phyloP scores from a whole-genome alignment of 1,284 basidiomycete genomes.

The Xerocomus minutiporus region DNA sequence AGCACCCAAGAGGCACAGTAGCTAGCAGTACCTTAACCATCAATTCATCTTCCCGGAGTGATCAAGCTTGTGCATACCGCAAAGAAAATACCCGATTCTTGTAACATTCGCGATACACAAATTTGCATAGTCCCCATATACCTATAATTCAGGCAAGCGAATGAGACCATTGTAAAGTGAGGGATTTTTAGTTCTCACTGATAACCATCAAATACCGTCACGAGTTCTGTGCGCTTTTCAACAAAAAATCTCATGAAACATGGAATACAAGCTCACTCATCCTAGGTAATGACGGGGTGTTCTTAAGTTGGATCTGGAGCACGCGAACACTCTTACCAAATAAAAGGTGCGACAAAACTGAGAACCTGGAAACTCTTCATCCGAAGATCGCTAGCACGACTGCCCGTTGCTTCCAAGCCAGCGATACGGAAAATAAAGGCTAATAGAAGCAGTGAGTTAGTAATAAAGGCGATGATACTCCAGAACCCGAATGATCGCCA shows the following conservation, averaged over 20 bases:
- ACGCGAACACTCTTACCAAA: slow-evolving; percentile 57
- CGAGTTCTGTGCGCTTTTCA: slow-evolving; percentile 49
- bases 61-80: slow-evolving; percentile 44
- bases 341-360: slow-evolving; percentile 81
- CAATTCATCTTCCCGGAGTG: neutral
- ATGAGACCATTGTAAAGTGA: neutral
- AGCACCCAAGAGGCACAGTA: slow-evolving; percentile 75
- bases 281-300: slow-evolving; percentile 39
- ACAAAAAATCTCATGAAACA: slow-evolving; percentile 2
- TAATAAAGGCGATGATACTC: slow-evolving; percentile 68
- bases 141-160: slow-evolving; percentile 36
- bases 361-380: slow-evolving; percentile 82
- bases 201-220: slow-evolving; percentile 78
- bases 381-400: slow-evolving; percentile 43
- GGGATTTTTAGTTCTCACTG: slow-evolving; percentile 46
- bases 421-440: slow-evolving; percentile 74
- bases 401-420: slow-evolving; percentile 47
- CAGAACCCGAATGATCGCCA: slow-evolving; percentile 80
- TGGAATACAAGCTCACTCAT: slow-evolving; percentile 59
- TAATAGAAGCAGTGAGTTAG: slow-evolving; percentile 64
- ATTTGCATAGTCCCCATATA: slow-evolving; percentile 85
- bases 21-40: slow-evolving; percentile 37
- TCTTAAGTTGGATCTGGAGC: neutral
- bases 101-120: slow-evolving; percentile 83
- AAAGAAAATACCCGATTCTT: slow-evolving; percentile 93